Conservation (phyloP, 441 rosid species). For the Brassica hybrid region DNA sequence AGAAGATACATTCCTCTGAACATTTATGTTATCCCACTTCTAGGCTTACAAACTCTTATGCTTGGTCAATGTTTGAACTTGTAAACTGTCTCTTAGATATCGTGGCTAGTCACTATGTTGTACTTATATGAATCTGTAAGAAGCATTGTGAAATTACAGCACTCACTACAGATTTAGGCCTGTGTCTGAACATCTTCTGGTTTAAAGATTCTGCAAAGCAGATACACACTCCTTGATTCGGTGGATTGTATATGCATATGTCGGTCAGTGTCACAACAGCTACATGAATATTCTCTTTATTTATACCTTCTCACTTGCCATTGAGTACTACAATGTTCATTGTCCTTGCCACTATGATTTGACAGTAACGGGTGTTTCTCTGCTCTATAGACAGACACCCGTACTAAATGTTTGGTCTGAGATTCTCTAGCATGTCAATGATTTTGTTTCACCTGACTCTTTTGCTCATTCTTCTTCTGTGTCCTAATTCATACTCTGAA, state of each 20-base stretch:
- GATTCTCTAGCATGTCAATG: conserved; percentile 35
- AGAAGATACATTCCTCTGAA: background rate
- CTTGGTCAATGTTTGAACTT: no score
- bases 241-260: background rate
- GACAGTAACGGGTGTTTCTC: conserved; percentile 22
- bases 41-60: no score
- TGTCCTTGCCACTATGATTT: conserved; percentile 34
- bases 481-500: conserved; percentile 27
- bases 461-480: conserved; percentile 14
- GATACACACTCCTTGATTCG: background rate
- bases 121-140: background rate
- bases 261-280: conserved; percentile 21
- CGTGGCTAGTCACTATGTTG: no score
- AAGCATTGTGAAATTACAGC: conserved; percentile 1
- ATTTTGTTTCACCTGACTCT: conserved; percentile 36
- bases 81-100: no score
- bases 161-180: background rate
- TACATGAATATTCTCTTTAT: conserved; percentile 26
- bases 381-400: conserved; percentile 6
- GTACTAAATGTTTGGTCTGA: conserved; percentile 15
- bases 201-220: conserved; percentile 23
- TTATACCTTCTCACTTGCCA: conserved; percentile 12
- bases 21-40: no score
- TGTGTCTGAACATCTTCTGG: conserved; percentile 20
- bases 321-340: conserved; percentile 35